A percentile compares a stretch with the other conserved stretches of the same genome.
Conservation (phyloP, 495 filamentous ascomycete genomes). For the Coniosporium apollinis region DNA sequence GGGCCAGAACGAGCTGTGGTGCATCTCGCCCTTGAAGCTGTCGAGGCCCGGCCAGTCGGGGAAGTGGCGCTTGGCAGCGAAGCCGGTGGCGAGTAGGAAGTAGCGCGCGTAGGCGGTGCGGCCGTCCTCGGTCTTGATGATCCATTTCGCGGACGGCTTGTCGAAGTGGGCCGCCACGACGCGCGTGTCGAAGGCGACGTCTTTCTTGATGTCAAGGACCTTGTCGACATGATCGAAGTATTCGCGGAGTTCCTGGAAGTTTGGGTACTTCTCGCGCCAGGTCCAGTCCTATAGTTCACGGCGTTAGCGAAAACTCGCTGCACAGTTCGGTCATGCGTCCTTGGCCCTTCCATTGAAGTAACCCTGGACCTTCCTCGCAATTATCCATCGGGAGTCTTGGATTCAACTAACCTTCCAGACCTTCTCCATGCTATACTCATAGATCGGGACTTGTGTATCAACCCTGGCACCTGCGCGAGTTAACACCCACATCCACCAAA, state of each 20-base stretch:
- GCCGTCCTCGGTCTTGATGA: constrained; percentile 21
- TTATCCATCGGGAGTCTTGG: not conserved
- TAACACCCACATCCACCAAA: no score
- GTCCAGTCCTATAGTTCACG: constrained; percentile 27
- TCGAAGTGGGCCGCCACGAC: constrained; percentile 26
- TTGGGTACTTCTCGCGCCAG: constrained; percentile 29
- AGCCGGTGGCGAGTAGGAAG: constrained; percentile 24
- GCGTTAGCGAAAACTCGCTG: no score
- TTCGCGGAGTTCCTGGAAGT: constrained; percentile 20
- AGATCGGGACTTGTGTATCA: constrained; percentile 25
- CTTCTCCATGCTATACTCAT: constrained; percentile 25
- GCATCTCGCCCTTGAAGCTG: constrained; percentile 26
- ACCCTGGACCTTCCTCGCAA: not conserved
- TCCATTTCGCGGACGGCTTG: constrained; percentile 20
- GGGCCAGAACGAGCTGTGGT: constrained; percentile 40
- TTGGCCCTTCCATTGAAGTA: no score
- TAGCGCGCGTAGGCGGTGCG: constrained; percentile 14
- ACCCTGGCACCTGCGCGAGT: constrained; percentile 30
- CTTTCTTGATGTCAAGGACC: constrained; percentile 25
- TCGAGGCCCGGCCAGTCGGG: constrained; percentile 24
- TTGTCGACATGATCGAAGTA: constrained; percentile 32
- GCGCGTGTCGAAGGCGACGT: constrained; percentile 25
- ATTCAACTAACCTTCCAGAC: constrained; percentile 19
- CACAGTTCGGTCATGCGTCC: no score
- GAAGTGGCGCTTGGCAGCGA: constrained; percentile 23